Evolutionary conservation across 75 land plant species (phyloP), one percentile per base, ranked within the genome.

Genomic region (Chamaecyparis obtusa): DNA sequence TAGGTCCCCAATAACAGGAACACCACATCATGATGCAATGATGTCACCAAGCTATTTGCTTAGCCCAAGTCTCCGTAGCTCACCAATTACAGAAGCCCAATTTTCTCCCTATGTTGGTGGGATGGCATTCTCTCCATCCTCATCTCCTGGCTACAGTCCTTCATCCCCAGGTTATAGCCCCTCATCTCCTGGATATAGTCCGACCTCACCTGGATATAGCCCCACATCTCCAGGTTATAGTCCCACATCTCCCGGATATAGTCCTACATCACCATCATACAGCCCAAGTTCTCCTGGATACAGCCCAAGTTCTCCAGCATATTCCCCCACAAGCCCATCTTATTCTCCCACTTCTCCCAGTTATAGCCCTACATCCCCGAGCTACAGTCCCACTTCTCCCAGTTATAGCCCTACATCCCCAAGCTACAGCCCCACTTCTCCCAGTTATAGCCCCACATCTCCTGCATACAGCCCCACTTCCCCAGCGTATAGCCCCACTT

Each of bases 31-130:
- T 60, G 99, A 96, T 35, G 98, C 95, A 78, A 92, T 95, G 96
- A 91, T 90, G 92, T 96, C 98, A 21, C 98, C 98, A 75, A 91
- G 90, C 88, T 95, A 95, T 82, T 69, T 95, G 90, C 87, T 91
- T 43, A 97, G 95, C 87, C 97, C 98, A 74, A 95, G 89, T 88
- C 79, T 87, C 30, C 92, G 98, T 9, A 87, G 90, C 21, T 97
- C 99, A 16, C 99, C 99, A 7, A 91, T 93, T 17, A 74, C 90
- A 46, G 98, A 95, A 90, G 98, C 99, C 43, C 97, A 94, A 74
- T 98, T 98, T 88, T 98, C 99, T 41, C 99, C 99, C 2, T 94
- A 96, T 90, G 95, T 97, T 49, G 96, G 99, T 67, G 94, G 94
- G 19, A 94, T 95, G 96, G 92, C 95, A 6, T 98, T 98, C 87